Evolutionary conservation across 179 eudicot species (phyloP).

Genomic region (Silene noctiflora): DNA sequence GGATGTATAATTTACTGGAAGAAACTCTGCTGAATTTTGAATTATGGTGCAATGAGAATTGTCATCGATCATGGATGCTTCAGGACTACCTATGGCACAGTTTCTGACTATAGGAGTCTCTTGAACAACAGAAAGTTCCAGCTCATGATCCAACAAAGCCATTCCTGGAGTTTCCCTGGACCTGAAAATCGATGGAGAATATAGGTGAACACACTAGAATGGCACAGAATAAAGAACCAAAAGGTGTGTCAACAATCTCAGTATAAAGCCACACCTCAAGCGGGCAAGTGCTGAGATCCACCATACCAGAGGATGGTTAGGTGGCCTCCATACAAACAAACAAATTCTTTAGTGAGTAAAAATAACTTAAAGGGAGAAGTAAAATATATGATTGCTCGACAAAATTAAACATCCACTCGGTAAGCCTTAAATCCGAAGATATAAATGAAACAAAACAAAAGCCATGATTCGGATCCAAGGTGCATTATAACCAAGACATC

Average conservation of each 20-base stretch:
- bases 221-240: neutral
- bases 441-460: neutral
- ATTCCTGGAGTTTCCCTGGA: slow-evolving; percentile 27
- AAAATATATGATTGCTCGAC: neutral
- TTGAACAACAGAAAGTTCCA: slow-evolving; percentile 48
- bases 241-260: neutral
- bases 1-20: slow-evolving; percentile 30
- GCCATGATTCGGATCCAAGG: neutral
- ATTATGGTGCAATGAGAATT: slow-evolving; percentile 41
- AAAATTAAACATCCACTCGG: neutral
- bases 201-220: neutral
- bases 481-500: neutral
- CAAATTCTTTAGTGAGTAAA: neutral
- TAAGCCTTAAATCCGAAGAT: neutral
- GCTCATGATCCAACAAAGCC: slow-evolving; percentile 30
- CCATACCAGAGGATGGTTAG: slow-evolving; percentile 3
- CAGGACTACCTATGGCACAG: slow-evolving; percentile 33
- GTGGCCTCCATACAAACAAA: neutral
- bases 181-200: slow-evolving; percentile 35
- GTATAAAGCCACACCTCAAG: neutral
- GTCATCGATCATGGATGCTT: slow-evolving; percentile 41
- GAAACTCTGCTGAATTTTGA: slow-evolving; percentile 35
- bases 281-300: neutral
- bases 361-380: neutral
- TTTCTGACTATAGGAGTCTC: slow-evolving; percentile 49